Percentiles rank a stretch among this genome's conserved stretches.
Conservation (phyloP, 2,329 filamentous ascomycete genomes). For the Coleophoma eucalyptorum region DNA sequence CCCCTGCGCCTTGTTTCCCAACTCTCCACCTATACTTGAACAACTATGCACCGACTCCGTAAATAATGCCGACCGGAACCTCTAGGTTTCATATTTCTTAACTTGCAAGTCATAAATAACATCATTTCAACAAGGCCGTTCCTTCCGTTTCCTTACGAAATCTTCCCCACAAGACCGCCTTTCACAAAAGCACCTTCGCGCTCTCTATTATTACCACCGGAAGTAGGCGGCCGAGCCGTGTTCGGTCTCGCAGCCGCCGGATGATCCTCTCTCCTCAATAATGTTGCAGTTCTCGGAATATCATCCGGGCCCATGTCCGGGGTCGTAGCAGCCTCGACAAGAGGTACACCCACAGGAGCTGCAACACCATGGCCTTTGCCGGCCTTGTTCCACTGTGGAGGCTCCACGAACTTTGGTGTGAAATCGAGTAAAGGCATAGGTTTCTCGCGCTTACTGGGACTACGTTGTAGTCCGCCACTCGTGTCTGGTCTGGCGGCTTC, state of each 20-base stretch:
- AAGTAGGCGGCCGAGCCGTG: slow-evolving; percentile 3
- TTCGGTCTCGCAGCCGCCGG: not conserved
- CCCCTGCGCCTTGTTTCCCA: too few relatives aligned
- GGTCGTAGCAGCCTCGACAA: slow-evolving; percentile 41
- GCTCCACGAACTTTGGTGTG: slow-evolving; percentile 59
- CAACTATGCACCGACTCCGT: too few relatives aligned
- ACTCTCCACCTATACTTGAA: too few relatives aligned
- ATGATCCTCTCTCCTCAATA: slow-evolving; percentile 19
- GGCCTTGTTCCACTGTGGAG: slow-evolving; percentile 53
- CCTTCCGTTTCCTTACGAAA: not conserved
- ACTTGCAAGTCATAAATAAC: too few relatives aligned
- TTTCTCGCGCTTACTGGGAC: slow-evolving; percentile 3
- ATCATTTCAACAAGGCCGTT: too few relatives aligned
- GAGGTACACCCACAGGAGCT: slow-evolving; percentile 35
- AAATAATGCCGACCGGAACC: too few relatives aligned
- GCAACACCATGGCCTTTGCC: slow-evolving; percentile 46
- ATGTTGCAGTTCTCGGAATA: slow-evolving; percentile 12
- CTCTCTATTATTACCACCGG: slow-evolving; percentile 3
- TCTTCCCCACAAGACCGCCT: slow-evolving; percentile 9
- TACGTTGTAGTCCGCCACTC: slow-evolving; percentile 7
- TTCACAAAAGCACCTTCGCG: slow-evolving; percentile 10
- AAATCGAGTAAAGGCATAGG: slow-evolving; percentile 64
- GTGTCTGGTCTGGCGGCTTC: not conserved
- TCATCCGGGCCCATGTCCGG: slow-evolving; percentile 12
- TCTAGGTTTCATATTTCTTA: too few relatives aligned